Evolutionary conservation across 164 flowering plant genomes (phyloP).

Genomic region (Chimonanthus praecox): DNA sequence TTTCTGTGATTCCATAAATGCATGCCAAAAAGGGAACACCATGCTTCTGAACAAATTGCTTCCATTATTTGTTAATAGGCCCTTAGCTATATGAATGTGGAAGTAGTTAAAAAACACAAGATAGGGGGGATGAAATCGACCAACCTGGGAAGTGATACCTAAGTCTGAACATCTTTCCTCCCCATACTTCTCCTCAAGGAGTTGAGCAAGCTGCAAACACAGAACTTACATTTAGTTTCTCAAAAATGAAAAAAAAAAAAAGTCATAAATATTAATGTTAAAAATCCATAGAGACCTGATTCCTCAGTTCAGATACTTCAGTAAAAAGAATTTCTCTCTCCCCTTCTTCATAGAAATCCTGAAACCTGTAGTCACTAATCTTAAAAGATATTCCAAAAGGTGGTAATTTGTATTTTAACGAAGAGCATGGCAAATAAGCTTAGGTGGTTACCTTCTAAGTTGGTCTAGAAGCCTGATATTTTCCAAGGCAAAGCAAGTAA

Average conservation of each 20-base stretch:
- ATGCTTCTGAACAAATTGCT: not conserved
- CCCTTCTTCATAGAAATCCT: constrained; percentile 94
- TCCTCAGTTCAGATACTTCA: constrained; percentile 69
- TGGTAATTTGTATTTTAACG: constrained; percentile 1
- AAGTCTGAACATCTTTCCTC: constrained; percentile 23
- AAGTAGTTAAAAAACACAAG: not conserved
- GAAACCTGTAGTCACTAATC: constrained; percentile 47
- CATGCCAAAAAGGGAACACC: not conserved
- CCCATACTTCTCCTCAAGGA: constrained; percentile 38
- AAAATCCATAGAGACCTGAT: constrained; percentile 47
- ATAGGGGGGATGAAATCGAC: not conserved
- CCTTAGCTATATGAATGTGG: not conserved
- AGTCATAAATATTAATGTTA: not conserved
- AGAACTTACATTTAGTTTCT: not conserved
- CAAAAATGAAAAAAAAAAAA: not conserved
- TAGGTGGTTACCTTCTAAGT: constrained; percentile 58
- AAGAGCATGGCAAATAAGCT: not conserved
- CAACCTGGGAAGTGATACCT: constrained; percentile 33
- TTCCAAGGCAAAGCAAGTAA: constrained; percentile 91
- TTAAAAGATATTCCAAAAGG: not conserved
- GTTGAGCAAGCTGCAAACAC: constrained; percentile 49
- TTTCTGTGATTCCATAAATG: not conserved
- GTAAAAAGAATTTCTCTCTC: constrained; percentile 72
- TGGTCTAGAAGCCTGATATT: constrained; percentile 91
- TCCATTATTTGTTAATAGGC: not conserved